Evolutionary conservation across 179 eudicot species (phyloP).

Genomic region (Beta macrorhiza): DNA sequence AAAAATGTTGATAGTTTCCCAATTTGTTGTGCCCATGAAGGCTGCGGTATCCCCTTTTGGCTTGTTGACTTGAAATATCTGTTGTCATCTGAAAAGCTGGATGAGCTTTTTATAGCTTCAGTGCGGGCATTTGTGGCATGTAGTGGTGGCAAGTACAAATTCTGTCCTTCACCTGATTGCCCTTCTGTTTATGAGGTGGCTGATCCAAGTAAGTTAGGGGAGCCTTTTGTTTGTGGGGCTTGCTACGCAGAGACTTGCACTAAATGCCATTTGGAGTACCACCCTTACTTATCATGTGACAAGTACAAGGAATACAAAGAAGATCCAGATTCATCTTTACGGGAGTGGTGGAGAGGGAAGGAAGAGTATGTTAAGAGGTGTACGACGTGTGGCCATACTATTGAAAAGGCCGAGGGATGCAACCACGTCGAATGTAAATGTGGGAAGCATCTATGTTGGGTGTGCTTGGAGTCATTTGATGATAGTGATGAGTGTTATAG

Average conservation of each 20-base stretch:
- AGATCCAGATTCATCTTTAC: constrained; percentile 77
- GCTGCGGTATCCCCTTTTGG: constrained; percentile 56
- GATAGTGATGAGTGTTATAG: constrained; percentile 64
- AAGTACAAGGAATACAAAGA: constrained; percentile 67
- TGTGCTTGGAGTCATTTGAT: constrained; percentile 56
- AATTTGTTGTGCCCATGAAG: constrained; percentile 49
- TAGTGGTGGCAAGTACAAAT: constrained; percentile 58
- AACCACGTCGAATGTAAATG: constrained; percentile 86
- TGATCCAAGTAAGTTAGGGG: constrained; percentile 27
- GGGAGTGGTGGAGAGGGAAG: constrained; percentile 75
- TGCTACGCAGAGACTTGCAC: constrained; percentile 82
- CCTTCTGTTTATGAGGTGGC: constrained; percentile 69
- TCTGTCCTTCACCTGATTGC: constrained; percentile 96
- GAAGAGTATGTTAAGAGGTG: constrained; percentile 79
- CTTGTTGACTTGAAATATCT: constrained; percentile 56
- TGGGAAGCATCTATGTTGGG: constrained; percentile 89
- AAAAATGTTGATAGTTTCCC: constrained; percentile 74
- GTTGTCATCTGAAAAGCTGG: constrained; percentile 55
- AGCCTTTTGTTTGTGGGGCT: constrained; percentile 73
- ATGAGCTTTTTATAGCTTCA: constrained; percentile 82
- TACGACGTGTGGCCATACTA: constrained; percentile 64
- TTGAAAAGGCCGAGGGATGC: constrained; percentile 92
- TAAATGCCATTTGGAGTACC: constrained; percentile 75
- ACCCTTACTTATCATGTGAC: constrained; percentile 74
- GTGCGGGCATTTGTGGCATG: constrained; percentile 62